phyloP scores from a whole-genome alignment of 2,329 filamentous ascomycete genomes.

The Whalleya microplaca region DNA sequence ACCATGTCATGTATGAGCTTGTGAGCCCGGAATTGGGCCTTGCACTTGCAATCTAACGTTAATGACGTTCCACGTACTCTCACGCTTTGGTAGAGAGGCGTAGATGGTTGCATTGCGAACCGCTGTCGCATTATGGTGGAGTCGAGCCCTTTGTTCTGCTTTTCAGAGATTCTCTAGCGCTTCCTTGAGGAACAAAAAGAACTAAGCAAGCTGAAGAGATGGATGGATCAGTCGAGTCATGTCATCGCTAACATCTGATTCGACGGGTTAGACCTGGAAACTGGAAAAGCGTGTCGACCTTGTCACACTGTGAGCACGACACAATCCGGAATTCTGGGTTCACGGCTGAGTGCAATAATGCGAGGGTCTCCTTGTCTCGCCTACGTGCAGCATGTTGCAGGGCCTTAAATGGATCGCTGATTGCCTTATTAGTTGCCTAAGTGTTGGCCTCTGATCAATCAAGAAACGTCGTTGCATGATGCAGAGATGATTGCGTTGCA shows the following conservation, averaged over 20 bases:
- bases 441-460: not conserved
- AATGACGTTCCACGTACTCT: constrained; percentile 25
- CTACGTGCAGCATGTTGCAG: constrained; percentile 18
- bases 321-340: constrained; percentile 29
- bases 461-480: not conserved
- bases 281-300: constrained; percentile 6
- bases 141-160: constrained; percentile 6
- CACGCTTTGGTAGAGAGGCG: constrained; percentile 31
- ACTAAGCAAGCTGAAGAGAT: constrained; percentile 9
- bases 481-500: not conserved
- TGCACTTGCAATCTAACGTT: constrained; percentile 22
- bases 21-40: constrained; percentile 27
- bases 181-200: constrained; percentile 2
- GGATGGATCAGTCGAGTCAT: not conserved
- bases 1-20: constrained; percentile 13
- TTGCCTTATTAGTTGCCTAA: constrained; percentile 17
- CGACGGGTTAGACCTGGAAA: constrained; percentile 5
- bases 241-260: not conserved
- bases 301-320: constrained; percentile 25
- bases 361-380: constrained; percentile 23
- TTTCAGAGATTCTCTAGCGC: constrained; percentile 9
- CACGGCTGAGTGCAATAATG: constrained; percentile 23
- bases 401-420: constrained; percentile 10
- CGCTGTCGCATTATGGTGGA: constrained; percentile 33
- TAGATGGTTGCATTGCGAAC: constrained; percentile 33